Base-by-base conservation (phyloP, 495 filamentous ascomycete genomes). In the Saxophila tyrrhenica region DNA sequence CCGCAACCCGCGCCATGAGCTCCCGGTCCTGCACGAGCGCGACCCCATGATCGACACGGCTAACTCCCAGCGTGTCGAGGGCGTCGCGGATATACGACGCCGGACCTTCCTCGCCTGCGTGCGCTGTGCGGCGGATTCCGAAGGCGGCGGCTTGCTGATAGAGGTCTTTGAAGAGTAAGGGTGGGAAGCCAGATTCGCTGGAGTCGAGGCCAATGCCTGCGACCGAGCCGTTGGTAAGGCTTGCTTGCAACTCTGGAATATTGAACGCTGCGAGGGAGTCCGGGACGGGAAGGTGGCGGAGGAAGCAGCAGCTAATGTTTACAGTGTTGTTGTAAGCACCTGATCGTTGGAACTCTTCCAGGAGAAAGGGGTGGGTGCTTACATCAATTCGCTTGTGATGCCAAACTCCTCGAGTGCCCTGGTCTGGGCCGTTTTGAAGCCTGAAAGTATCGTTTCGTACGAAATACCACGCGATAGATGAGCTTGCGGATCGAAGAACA, bases 51-150 rank as follows among this genome's bases (percentile, higher is more conserved):
- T 89, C 86, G 52, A 89, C 84, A 1, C 86, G 75, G 60, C 71
- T 62, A 7, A 78, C 75, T 3, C 71, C 69, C 44, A 86, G 70
- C 17, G 64, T 41, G 51, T 80, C 78, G 25, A 89, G 66, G 10
- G 86, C 84, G 15, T 71, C 70, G n/a, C 66, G 62, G 52, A 89
- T 82, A 62, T 86, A 88, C 13, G 67, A 68, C 3, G 80, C 69
- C 24, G 85, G 82, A 3, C 84, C 84, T 67, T 89, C 86, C 62
- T 89, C 85, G 41, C 85, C 85, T 2, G 82, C 84, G 66, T 89
- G 85, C 17, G 83, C 80, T 0, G 84, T 89, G 11, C 79, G 67
- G 13, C 69, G 69, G 29, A 89, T 74, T 0, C 78, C 77, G 29
- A 56, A 64, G 22, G 58, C 59, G 22, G 62, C 58, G 0, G 84